Evolutionary conservation across 2,329 filamentous ascomycete species (phyloP), one percentile per base, ranked within the genome.

Genomic region (Aspergillus hiratsukae): DNA sequence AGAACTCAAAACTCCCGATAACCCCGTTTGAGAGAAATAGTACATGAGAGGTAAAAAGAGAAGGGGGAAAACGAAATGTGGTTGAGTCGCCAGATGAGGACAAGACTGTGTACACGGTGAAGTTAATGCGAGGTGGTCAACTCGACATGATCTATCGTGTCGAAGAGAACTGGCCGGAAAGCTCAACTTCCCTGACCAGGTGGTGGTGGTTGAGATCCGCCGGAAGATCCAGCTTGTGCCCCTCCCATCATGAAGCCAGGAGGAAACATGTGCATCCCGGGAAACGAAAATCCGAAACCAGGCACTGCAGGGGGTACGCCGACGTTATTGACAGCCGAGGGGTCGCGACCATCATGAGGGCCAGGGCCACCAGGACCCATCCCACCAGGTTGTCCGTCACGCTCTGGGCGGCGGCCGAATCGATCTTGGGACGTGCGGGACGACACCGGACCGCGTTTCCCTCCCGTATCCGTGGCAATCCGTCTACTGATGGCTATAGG

Each of bases 291-390:
- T 8, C 80, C 81, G 58, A 83, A 83, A 3, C 79, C 78, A 48
- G 81, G 81, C 5, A 83, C 79, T 6, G 80, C 76, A 14, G 81
- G 80, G 3, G 81, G 77, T 2, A 82, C 80, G 8, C 76, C 80
- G 28, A 82, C 76, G 51, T 76, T 76, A 58, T 71, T 76, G 53
- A 66, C 61, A 56, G 69, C 74, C 51, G 68, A 61, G 17, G 68
- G 63, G 40, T 78, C 73, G 52, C 66, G 69, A 31, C 78, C 72
- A 48, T 64, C 65, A 46, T 66, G 64, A 56, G 69, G 65, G 35
- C 64, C 64, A 55, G 62, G 59, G n/a, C 63, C 63, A 4, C 59
- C 61, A 37, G 56, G 27, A 45, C 58, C 61, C 54, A 65, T 65
- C 10, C 61, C 63, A 28, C 62, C 64, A 11, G 62, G 59, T 28